Evolutionary conservation across 176 grass and related monocot genomes (phyloP), one percentile per base, ranked within the genome.

Genomic region (Triticum urartu): DNA sequence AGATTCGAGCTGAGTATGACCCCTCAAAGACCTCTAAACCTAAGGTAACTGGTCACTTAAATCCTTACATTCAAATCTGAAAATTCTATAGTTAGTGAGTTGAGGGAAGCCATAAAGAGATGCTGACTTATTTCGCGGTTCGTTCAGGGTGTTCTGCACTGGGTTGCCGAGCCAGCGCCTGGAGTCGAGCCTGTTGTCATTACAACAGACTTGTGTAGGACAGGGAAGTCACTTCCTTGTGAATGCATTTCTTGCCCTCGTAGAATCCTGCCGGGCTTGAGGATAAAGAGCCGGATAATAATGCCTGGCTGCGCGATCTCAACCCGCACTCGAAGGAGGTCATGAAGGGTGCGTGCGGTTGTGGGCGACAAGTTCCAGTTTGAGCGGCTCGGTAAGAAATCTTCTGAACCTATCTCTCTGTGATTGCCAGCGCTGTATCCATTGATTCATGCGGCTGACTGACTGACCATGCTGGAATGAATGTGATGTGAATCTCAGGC

Each of bases 1-100:
- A 99, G 88, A 92, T 99, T 83, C 93, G 83, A 68, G 97, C 90
- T 59, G 92, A 93, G 80, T 99, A 99, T 91, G 97, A 96, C 87
- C 97, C 97, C 80, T 90, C 69, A 40, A 99, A 99, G 79, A 96
- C 91, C 65, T 92, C 85, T 34, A 99, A 99, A 68, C 97, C 91
- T 22, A 99, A 99, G 97, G 94, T 96, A 89, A 71, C n/a, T 10
- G 17, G 64, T 56, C 33, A 74, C n/a, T 70, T 63, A 18, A 21
- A 35, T 87, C 24, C 22, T 50, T 52, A 0, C 48, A 52, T 79
- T 78, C 0, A 24, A 39, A 7, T 47, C 25, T 34, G 15, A 84
- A 3, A 42, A 78, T 42, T 65, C 39, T 65, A 54, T 65, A 54
- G 15, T 54, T 56, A 75, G 25, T 0, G 25, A 77, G 25, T 48